Base-by-base conservation (phyloP, 192 early-diverging fungal species). In the Podila epigama region DNA sequence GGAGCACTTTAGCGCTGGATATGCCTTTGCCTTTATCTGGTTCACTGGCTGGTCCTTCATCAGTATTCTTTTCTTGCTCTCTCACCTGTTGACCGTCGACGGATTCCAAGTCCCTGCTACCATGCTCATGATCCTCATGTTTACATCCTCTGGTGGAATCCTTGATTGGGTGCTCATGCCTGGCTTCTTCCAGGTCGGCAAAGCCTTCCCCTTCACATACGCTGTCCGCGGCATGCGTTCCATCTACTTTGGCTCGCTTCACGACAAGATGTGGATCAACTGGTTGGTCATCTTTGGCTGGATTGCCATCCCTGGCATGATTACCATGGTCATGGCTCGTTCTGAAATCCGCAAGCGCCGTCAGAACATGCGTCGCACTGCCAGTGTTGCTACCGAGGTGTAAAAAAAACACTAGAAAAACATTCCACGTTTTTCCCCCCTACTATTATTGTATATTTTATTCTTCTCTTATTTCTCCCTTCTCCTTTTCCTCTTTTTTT, bases 91-190 rank as follows among this genome's bases (percentile, higher is more conserved):
- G 60, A 68, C 66, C 16, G 73, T 68, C 22, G 73, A 77, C 39
- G 73, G 73, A 33, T 77, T 77, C 61, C 73, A 77, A 20, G 41
- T 41, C 7, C 73, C 73, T 7, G 66, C 66, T 5, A 77, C 73
- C 4, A 62, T 77, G 60, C 41, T 77, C 22, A 68, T 77, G 73
- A 77, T 77, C 48, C 55, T 77, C 22, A 77, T 77, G 73, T 64
- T 77, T 34, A 77, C 73, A 4, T 57, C 73, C 29, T 77, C 73
- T 12, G 60, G 60, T 11, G 73, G 73, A 53, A 64, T 77, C 15
- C 39, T 77, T 34, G 73, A 77, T 33, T 68, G 66, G 73, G 39
- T 29, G 10, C n/a, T 68, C 27, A 77, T 77, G 66, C 73, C 73
- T 37, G 73, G 73, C 11, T 77, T 77, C 61, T 77, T 77, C 73